Conservation (phyloP, 108 stramenopile species). For the Pseudonitzschia multistriata region DNA sequence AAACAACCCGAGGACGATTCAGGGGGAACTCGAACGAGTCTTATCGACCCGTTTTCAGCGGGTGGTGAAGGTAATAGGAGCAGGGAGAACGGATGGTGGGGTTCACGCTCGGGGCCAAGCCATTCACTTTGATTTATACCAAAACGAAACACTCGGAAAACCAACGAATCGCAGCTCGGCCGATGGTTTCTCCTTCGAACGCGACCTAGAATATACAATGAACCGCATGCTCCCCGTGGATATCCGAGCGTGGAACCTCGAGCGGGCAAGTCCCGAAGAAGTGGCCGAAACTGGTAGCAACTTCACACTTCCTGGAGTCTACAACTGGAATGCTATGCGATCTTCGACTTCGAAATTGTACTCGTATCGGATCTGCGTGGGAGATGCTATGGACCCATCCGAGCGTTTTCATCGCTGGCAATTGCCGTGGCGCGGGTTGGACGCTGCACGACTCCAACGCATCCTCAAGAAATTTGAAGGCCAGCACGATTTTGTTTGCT, state of each 20-base stretch:
- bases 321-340: slow-evolving; percentile 69
- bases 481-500: slow-evolving; percentile 75
- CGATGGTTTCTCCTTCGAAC: neutral
- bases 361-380: slow-evolving; percentile 65
- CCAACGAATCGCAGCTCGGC: neutral
- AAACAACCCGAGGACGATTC: slow-evolving; percentile 26
- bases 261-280: slow-evolving; percentile 22
- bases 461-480: slow-evolving; percentile 64
- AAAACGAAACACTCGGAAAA: slow-evolving; percentile 10
- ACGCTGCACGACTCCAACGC: slow-evolving; percentile 34
- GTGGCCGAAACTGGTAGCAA: slow-evolving; percentile 16
- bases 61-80: slow-evolving; percentile 64
- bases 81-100: slow-evolving; percentile 80
- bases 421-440: slow-evolving; percentile 36
- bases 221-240: slow-evolving; percentile 67
- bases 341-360: slow-evolving; percentile 64
- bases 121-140: slow-evolving; percentile 76
- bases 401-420: slow-evolving; percentile 69
- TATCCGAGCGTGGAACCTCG: slow-evolving; percentile 54
- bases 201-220: slow-evolving; percentile 42
- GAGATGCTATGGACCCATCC: slow-evolving; percentile 56
- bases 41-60: slow-evolving; percentile 55
- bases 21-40: slow-evolving; percentile 70
- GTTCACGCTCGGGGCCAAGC: slow-evolving; percentile 87
- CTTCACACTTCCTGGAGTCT: neutral